These are phyloP conservation scores for Pyricularia grisea DNA, from an alignment of 2,329 filamentous ascomycete genomes.

Conservation along the genomic window DNA sequence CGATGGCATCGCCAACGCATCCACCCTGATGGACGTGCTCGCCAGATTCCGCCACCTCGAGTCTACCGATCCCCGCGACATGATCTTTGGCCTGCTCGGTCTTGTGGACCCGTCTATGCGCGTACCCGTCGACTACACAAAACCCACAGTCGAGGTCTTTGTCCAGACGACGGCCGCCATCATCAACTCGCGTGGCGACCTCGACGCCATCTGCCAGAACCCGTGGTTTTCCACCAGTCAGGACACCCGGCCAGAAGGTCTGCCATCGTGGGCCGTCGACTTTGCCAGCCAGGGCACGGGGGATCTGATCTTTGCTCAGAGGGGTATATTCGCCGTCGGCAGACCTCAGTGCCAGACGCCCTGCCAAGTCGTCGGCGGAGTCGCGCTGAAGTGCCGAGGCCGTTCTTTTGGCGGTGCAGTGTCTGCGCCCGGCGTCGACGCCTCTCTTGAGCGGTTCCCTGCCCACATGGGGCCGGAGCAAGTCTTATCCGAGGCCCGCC, in stretches of 20 bases:
- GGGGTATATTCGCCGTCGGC: background rate
- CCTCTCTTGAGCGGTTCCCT: background rate
- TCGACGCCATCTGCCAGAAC: background rate
- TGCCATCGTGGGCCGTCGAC: background rate
- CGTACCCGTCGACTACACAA: slow-evolving; percentile 43
- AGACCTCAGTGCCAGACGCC: background rate
- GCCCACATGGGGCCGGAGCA: background rate
- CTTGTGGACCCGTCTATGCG: slow-evolving; percentile 40
- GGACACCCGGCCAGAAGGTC: background rate
- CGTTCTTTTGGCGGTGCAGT: background rate
- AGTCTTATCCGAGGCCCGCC: background rate
- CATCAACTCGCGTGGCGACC: background rate
- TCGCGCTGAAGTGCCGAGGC: background rate
- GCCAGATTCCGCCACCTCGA: background rate
- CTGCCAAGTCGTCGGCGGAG: background rate
- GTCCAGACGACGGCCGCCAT: background rate
- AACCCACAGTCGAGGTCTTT: background rate
- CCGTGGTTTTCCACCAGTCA: background rate
- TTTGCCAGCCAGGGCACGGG: background rate
- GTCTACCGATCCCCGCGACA: background rate
- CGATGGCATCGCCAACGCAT: background rate
- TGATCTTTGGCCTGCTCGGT: background rate
- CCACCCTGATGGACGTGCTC: background rate
- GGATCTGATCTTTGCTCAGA: background rate
- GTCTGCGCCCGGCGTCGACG: background rate